A percentile compares a stretch with the other conserved stretches of the same genome.
Conservation (phyloP, 306 rosid genomes). For the Gynostemma pentaphyllum region DNA sequence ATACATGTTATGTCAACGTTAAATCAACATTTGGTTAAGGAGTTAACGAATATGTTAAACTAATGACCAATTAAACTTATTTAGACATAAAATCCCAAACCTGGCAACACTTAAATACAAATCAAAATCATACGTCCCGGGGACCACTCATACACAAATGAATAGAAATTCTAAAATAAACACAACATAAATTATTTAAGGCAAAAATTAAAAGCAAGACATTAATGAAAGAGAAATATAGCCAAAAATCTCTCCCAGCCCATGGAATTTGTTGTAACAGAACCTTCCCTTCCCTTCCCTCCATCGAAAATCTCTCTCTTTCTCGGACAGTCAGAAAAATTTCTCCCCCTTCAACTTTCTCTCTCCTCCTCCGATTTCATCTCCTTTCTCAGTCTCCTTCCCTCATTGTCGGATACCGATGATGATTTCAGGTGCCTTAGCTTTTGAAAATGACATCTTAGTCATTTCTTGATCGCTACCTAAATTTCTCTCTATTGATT, state of each 20-base stretch:
- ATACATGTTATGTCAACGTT: no score
- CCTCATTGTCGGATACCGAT: not conserved
- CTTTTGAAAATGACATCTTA: not conserved
- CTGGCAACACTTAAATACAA: no score
- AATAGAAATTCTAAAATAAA: no score
- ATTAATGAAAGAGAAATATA: not conserved
- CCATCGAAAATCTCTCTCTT: not conserved
- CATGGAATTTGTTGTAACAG: not conserved
- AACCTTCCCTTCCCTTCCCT: not conserved
- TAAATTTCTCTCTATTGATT: not conserved
- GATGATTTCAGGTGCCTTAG: not conserved
- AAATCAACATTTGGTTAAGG: no score
- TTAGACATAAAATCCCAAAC: no score
- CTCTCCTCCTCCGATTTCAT: not conserved
- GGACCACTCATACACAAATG: no score
- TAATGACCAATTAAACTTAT: no score
- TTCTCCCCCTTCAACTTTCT: not conserved
- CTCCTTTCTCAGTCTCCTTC: no score
- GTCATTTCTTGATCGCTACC: not conserved
- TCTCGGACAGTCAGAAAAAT: not conserved
- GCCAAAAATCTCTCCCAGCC: constrained; percentile 3
- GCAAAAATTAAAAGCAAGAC: not conserved
- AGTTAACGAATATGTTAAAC: no score
- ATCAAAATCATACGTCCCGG: no score
- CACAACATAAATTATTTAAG: no score